Evolutionary conservation across 352 stramenopile genomes (phyloP).

Genomic region (Phytophthora litchii): DNA sequence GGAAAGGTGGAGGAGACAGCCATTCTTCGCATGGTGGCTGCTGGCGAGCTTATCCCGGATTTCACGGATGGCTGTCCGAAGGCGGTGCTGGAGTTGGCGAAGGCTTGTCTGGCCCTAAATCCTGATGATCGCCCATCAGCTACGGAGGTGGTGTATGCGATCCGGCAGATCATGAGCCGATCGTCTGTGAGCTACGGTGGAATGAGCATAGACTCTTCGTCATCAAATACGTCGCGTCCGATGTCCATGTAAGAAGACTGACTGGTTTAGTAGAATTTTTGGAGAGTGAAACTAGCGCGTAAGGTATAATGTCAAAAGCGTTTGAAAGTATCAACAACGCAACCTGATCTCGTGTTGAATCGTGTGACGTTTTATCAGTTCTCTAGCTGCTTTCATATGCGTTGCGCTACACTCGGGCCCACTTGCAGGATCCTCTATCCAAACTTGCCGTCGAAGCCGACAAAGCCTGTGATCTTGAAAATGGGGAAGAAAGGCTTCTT

Average conservation of each 20-base stretch:
- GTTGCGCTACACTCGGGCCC: neutral
- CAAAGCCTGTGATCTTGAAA: slow-evolving; percentile 97
- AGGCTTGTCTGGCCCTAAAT: slow-evolving; percentile 58
- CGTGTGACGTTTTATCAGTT: slow-evolving; percentile 11
- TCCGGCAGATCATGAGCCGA: slow-evolving; percentile 48
- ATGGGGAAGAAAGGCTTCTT: slow-evolving; percentile 95
- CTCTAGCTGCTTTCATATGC: slow-evolving; percentile 12
- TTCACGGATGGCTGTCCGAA: slow-evolving; percentile 59
- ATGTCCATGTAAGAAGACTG: slow-evolving; percentile 26
- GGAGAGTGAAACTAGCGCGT: slow-evolving; percentile 2
- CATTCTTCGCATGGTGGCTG: slow-evolving; percentile 71
- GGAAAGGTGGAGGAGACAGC: slow-evolving; percentile 55
- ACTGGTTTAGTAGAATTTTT: slow-evolving; percentile 25
- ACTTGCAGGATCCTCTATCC: slow-evolving; percentile 41
- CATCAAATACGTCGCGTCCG: slow-evolving; percentile 24
- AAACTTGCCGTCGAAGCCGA: slow-evolving; percentile 97
- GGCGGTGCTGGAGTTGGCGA: slow-evolving; percentile 51
- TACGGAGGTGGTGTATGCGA: slow-evolving; percentile 59
- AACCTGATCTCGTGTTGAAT: slow-evolving; percentile 18
- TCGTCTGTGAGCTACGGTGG: slow-evolving; percentile 28
- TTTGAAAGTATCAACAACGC: slow-evolving; percentile 20
- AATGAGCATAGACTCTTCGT: slow-evolving; percentile 28
- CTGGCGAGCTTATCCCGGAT: slow-evolving; percentile 54
- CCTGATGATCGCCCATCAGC: slow-evolving; percentile 63
- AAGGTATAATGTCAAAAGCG: slow-evolving; percentile 32